Evolutionary conservation across 495 filamentous ascomycete species (phyloP), one percentile per base, ranked within the genome.

Genomic region (Tuber aestivum): DNA sequence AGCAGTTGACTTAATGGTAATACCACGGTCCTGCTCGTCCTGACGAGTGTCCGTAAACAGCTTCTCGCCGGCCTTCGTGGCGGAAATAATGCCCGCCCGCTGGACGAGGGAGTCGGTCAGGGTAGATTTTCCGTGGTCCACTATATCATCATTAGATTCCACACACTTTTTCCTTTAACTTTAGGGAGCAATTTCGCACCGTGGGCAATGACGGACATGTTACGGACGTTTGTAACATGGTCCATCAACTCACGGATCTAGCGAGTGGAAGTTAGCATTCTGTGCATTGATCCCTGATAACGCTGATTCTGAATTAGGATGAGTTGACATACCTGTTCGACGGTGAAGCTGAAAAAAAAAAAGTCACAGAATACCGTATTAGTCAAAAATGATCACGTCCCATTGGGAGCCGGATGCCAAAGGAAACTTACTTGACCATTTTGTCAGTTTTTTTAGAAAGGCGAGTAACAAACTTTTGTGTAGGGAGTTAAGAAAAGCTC

Each of bases 161-260:
- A 35, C 12, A 65, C 14, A 65, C 12, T 65, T 69, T 27, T n/a
- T 72, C 45, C 40, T 42, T 70, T 7, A 42, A 73, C 42, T 37
- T 40, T 40, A 72, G 44, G 73, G 56, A 14, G 20, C 1, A 27
- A 41, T 42, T 70, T 70, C 89, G 84, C 86, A 91, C 90, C 94
- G 88, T 99, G 95, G 86, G 95, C 95, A 92, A 99, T 99, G 86
- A 99, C 95, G 87, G 95, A 97, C 96, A 98, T 99, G 88, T 95
- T 94, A 86, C 95, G 93, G 90, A 98, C 95, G 89, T 99, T 99
- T 84, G 91, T 92, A 87, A 92, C 90, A 86, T 92, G 92, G 93
- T 97, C 94, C 95, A 99, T 99, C 87, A 99, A 90, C 79, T 81
- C 84, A 87, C 95, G 93, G 89, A 99, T 92, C 91, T 92, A 76